Conservation (phyloP, 2,329 filamentous ascomycete species). For the Phaeophleospora eucalypticola region DNA sequence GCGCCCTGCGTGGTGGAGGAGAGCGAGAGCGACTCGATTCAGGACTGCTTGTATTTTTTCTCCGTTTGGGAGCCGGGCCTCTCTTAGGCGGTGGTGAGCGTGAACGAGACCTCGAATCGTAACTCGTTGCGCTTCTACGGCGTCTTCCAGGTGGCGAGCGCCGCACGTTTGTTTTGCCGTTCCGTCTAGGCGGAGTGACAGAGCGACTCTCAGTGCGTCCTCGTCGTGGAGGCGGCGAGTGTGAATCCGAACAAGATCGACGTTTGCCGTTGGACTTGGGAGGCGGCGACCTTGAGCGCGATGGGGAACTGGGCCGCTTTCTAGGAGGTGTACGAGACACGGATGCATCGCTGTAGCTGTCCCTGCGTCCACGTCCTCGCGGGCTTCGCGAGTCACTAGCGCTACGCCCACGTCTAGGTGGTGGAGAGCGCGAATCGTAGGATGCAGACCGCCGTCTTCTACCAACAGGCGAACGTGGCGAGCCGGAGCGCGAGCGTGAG, state of each 20-base stretch:
- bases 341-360: constrained; percentile 21
- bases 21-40: constrained; percentile 25
- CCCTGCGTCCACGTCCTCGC: constrained; percentile 18
- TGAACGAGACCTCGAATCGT: constrained; percentile 2
- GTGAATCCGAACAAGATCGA: constrained; percentile 24
- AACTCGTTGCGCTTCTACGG: constrained; percentile 3
- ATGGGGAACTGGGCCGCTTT: constrained; percentile 7
- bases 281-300: constrained; percentile 31
- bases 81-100: constrained; percentile 20
- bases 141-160: constrained; percentile 10
- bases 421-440: constrained; percentile 27
- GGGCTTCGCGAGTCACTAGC: constrained; percentile 19
- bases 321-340: constrained; percentile 16
- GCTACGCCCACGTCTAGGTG: constrained; percentile 13
- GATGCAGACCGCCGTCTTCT: constrained; percentile 9
- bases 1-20: constrained; percentile 16
- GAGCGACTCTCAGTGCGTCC: constrained; percentile 23
- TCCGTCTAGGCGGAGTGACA: constrained; percentile 20
- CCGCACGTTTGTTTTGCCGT: constrained; percentile 8
- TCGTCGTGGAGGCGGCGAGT: constrained; percentile 27
- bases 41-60: constrained; percentile 29
- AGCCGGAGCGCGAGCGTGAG: no score
- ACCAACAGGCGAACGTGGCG: no score
- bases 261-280: constrained; percentile 18
- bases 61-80: constrained; percentile 22